phyloP scores from a whole-genome alignment of 192 early-diverging fungal genomes.

The Chytriomyces sp. region DNA sequence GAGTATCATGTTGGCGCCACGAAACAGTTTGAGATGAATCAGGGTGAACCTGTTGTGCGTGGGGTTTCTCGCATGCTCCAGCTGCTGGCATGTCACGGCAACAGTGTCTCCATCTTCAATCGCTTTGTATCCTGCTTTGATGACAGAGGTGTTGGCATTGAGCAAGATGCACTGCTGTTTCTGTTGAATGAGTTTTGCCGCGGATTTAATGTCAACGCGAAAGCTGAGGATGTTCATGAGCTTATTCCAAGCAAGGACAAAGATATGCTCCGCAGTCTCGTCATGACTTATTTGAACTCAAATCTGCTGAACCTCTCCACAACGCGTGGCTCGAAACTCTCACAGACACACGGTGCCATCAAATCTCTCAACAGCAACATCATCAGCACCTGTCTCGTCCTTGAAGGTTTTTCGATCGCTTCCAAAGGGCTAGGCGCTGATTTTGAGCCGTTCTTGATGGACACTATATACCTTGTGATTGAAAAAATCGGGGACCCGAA shows the following conservation, averaged over 20 bases:
- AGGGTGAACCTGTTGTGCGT: neutral
- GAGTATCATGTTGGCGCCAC: neutral
- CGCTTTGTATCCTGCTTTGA: slow-evolving; percentile 11
- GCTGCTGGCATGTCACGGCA: slow-evolving; percentile 14
- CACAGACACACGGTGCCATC: neutral
- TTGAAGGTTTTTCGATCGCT: slow-evolving; percentile 33
- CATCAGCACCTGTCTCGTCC: slow-evolving; percentile 33
- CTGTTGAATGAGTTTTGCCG: slow-evolving; percentile 28
- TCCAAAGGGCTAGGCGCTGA: slow-evolving; percentile 20
- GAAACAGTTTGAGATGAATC: slow-evolving; percentile 28
- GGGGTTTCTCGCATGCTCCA: slow-evolving; percentile 19
- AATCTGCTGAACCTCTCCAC: slow-evolving; percentile 5
- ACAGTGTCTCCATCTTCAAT: slow-evolving; percentile 11
- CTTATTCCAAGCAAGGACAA: neutral
- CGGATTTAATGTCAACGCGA: neutral
- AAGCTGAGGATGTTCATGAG: neutral
- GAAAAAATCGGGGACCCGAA: slow-evolving; percentile 45
- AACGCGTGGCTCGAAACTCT: neutral
- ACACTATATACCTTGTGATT: slow-evolving; percentile 44
- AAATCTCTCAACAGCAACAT: slow-evolving; percentile 36
- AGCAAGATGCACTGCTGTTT: slow-evolving; percentile 15
- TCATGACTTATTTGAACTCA: slow-evolving; percentile 28
- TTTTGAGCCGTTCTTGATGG: slow-evolving; percentile 40
- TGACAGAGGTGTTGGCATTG: neutral
- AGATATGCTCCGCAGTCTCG: slow-evolving; percentile 7